Conservation (phyloP, 2,329 filamentous ascomycete species). For the Ophiostoma piceae region DNA sequence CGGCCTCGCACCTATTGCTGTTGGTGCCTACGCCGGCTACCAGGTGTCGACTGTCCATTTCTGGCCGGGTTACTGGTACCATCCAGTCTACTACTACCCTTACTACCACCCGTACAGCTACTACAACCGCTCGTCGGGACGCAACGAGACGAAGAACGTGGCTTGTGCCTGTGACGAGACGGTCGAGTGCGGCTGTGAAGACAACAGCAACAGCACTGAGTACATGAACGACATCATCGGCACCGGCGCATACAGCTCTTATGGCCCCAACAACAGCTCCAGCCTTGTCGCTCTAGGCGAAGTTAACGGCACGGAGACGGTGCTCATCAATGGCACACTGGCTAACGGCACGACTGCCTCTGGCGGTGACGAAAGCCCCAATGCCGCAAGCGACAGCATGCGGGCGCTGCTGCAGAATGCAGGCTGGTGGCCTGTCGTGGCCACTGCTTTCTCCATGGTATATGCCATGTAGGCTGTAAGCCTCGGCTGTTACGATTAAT, state of each 20-base stretch:
- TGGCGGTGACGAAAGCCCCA: constrained; percentile 41
- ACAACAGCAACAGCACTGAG: constrained; percentile 51
- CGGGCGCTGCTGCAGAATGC: constrained; percentile 35
- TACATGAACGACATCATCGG: constrained; percentile 61
- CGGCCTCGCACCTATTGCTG: constrained; percentile 49
- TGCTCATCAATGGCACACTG: constrained; percentile 72
- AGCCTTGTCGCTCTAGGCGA: constrained; percentile 56
- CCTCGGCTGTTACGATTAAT: not conserved
- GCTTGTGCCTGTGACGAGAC: constrained; percentile 56
- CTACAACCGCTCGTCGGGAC: constrained; percentile 47
- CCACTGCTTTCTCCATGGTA: constrained; percentile 42
- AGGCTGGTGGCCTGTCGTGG: constrained; percentile 49
- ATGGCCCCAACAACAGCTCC: constrained; percentile 59
- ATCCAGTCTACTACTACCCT: constrained; percentile 57
- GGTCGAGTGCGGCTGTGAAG: constrained; percentile 62
- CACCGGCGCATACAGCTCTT: constrained; percentile 51
- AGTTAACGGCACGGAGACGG: constrained; percentile 58
- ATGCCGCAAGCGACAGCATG: constrained; percentile 34
- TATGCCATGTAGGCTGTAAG: constrained; percentile 41
- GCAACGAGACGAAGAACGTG: constrained; percentile 57
- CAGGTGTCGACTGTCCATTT: constrained; percentile 47
- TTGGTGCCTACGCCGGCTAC: constrained; percentile 41
- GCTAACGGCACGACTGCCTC: constrained; percentile 59
- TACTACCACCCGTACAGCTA: constrained; percentile 48
- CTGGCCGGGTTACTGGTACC: constrained; percentile 62